phyloP scores from a whole-genome alignment of 2,329 filamentous ascomycete genomes.

The Botrytis fragariae region DNA sequence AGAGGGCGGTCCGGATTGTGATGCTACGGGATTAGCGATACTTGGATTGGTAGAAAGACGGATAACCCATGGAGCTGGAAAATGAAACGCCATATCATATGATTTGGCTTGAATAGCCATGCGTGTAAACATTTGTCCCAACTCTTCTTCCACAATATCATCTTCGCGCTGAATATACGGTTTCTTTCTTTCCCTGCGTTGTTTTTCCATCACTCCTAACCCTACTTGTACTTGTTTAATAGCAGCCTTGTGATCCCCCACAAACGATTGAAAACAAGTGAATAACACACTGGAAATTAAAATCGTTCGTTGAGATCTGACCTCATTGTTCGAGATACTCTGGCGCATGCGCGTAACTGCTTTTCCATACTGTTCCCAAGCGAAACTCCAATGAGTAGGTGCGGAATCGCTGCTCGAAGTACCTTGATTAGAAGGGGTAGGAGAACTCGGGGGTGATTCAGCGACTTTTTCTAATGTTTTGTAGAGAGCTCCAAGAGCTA shows the following conservation, averaged over 20 bases:
- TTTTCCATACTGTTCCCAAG: conserved; percentile 57
- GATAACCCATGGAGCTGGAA: conserved; percentile 60
- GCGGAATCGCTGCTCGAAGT: conserved; percentile 41
- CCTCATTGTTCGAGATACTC: conserved; percentile 45
- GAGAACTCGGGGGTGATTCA: conserved; percentile 45
- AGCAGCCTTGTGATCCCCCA: conserved; percentile 60
- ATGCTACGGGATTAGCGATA: conserved; percentile 33
- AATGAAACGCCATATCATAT: conserved; percentile 67
- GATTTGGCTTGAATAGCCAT: conserved; percentile 65
- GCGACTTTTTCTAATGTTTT: conserved; percentile 61
- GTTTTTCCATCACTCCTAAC: conserved; percentile 52
- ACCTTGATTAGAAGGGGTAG: conserved; percentile 24
- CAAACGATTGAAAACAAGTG: conserved; percentile 67
- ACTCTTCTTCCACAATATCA: conserved; percentile 46
- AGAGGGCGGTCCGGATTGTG: conserved; percentile 7
- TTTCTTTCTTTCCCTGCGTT: conserved; percentile 47
- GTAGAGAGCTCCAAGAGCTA: conserved; percentile 65
- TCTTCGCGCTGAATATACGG: conserved; percentile 29
- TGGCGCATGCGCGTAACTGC: conserved; percentile 52
- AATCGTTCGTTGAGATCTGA: conserved; percentile 49
- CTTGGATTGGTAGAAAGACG: conserved; percentile 44
- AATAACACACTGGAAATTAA: conserved; percentile 65
- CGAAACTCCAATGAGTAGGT: conserved; percentile 56
- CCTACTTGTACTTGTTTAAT: conserved; percentile 61
- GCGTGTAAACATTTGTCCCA: conserved; percentile 62